Evolutionary conservation across 371 early-diverging fungal species (phyloP), one percentile per base, ranked within the genome.

Genomic region (Mortierella sp.): DNA sequence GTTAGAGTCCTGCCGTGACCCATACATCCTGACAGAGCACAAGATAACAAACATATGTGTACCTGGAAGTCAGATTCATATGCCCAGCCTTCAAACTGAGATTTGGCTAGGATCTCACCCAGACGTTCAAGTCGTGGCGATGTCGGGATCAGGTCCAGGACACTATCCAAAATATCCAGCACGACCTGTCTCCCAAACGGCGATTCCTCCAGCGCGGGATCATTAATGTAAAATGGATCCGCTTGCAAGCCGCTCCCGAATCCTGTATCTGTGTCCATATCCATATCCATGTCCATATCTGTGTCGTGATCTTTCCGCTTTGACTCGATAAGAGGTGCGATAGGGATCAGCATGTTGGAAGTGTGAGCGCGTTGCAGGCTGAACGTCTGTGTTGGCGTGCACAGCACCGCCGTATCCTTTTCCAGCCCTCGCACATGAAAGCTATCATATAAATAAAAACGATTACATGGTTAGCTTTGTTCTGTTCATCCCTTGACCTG

Each of bases 401-500:
- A 86, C 21, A 86, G 74, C 24, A 86, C 87, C 18, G 87, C 87
- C 11, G 87, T 80, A 41, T 86, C 87, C 70, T 76, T 79, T 48
- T 86, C 87, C 27, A 77, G 41, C n/a, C 87, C 87, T 54, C 87
- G 77, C 29, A 86, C 75, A 41, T 86, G 80, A 35, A 86, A 86
- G 27, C 87, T 86, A 79, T 3, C 5, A 1, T 41, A 41, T 41
- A 1, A 41, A 41, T 41, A 41, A 41, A 41, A 41, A 41, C 6
- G 41, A 41, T 4, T 41, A 41, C 41, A 41, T 41, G 6, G 41
- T 41, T 41, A 41, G 41, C 41, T 41, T 41, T 10, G 5, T 29
- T 71, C 71, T 29, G 35, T 32, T 32, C 18, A 4, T 7, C 5
- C 6, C 4, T 6, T 11, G 1, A 21, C 2, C 38, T 63, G 41